Evolutionary conservation across 2,329 filamentous ascomycete genomes (phyloP), one percentile per base, ranked within the genome.

Genomic region (Amylocarpus encephaloides): DNA sequence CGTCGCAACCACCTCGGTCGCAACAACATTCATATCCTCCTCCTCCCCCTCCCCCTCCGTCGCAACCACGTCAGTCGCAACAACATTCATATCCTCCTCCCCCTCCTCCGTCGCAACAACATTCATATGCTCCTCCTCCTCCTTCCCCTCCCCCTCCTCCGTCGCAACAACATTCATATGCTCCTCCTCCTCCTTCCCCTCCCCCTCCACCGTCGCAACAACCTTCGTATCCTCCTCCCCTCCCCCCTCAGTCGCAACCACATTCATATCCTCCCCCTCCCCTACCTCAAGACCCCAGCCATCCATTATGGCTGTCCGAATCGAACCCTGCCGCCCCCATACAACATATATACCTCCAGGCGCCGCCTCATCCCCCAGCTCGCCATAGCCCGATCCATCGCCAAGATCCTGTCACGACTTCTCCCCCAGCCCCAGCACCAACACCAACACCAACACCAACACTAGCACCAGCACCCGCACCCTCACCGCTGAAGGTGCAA

Each of bases 271-370:
- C 43, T n/a, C 47, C 16, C n/a, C 33, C 43, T 19, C 43, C n/a
- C n/a, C n/a, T n/a, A n/a, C 13, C 19, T 30, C 44, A 54, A 41
- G 49, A 56, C 42, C 10, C 36, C 13, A 55, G 52, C 4, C 54
- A 55, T 33, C 47, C 54, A 11, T 29, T 57, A 41, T 58, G 48
- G 45, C 26, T 52, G 29, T 46, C 45, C 29, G 49, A 55, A 34
- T 29, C 13, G 26, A 46, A 57, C 22, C 56, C 52, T 19, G 36
- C 41, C 44, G 50, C 46, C 12, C 52, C 54, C 43, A 46, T 50
- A 41, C 54, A 50, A n/a, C 48, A 55, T 48, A 45, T 50, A 40
- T 57, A 53, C 26, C 44, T 44, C 29, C 43, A 50, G 26, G 39
- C 12, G n/a, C n/a, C 49, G 29, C 40, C 49, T 36, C 38, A 36